Evolutionary conservation across 345 rosid species (phyloP).

Genomic region (Arabidopsis thaliana): DNA sequence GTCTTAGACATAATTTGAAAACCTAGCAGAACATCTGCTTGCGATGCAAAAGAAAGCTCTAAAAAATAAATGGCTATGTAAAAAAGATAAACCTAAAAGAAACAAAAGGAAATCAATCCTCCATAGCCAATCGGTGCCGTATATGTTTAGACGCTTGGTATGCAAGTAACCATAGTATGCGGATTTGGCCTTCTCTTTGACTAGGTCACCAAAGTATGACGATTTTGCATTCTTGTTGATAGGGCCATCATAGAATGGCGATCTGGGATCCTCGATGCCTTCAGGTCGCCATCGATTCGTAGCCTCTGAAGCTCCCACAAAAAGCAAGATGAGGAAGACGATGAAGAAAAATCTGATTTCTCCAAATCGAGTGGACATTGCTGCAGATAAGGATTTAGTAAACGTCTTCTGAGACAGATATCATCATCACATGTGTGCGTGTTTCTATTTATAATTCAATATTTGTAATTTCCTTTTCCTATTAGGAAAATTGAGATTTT

Average conservation of each 20-base stretch:
- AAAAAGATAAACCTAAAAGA: constrained; percentile 1
- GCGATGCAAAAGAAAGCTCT: background rate
- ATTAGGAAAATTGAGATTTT: no score
- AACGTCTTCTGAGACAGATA: background rate
- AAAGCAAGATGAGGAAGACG: background rate
- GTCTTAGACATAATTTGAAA: background rate
- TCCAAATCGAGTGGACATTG: background rate
- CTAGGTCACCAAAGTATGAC: background rate
- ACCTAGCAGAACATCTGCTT: background rate
- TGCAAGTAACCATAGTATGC: background rate
- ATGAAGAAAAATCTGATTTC: background rate
- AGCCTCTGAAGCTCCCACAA: background rate
- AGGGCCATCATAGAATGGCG: no score
- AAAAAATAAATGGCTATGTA: background rate
- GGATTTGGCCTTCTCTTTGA: background rate
- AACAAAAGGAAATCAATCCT: constrained; percentile 1
- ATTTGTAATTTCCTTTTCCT: no score
- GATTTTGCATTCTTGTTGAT: background rate
- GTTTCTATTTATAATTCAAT: background rate
- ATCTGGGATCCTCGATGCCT: no score
- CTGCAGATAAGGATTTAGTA: background rate
- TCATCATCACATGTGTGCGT: background rate
- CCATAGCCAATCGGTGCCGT: constrained; percentile 4
- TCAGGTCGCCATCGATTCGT: background rate
- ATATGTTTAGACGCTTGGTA: background rate